Evolutionary conservation across 345 rosid species (phyloP), one percentile per base, ranked within the genome.

Genomic region (Excoecaria agallocha): DNA sequence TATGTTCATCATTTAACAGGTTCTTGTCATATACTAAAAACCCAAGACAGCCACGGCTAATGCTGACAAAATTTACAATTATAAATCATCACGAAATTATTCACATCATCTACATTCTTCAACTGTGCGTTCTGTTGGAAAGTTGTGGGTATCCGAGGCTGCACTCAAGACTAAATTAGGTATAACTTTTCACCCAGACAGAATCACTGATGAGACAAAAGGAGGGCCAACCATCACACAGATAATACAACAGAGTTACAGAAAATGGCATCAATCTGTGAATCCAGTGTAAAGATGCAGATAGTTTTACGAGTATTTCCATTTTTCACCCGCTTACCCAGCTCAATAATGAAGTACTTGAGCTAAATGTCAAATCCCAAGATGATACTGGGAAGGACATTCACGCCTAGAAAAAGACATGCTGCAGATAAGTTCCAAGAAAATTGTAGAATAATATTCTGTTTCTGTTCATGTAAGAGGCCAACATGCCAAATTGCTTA

Each of bases 91-190:
- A 70, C 24, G 7, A 20, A 22, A 15, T 16, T 41, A 24, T 60
- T 72, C 75, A 48, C 35, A 25, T 62, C 60, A 62, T 25, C 13
- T 3, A 37, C 68, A 73, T 50, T 63, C 77, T 57, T 66, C 66
- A 59, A 24, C 59, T 63, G 20, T 58, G 46, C 45, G 35, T 22
- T 45, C 2, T 2, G 2, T 30, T 68, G 59, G 67, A 56, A 20
- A 68, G 66, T 45, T 68, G 37, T 58, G 78, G 68, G 78, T 37
- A 75, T 75, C 78, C 78, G 20, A 75, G 30, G 78, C 16, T 57
- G 17, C 12, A 24, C 25, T 52, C 54, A 51, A 30, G 77, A 54
- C 62, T 52, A 64, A 17, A 35, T 30, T 30, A 43, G 10, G 48
- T 8, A 5, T 1, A 8, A 43, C 10, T 43, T 5, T 43, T 43